phyloP scores from a whole-genome alignment of 2,329 filamentous ascomycete genomes.

The Fonsecaea pedrosoi region DNA sequence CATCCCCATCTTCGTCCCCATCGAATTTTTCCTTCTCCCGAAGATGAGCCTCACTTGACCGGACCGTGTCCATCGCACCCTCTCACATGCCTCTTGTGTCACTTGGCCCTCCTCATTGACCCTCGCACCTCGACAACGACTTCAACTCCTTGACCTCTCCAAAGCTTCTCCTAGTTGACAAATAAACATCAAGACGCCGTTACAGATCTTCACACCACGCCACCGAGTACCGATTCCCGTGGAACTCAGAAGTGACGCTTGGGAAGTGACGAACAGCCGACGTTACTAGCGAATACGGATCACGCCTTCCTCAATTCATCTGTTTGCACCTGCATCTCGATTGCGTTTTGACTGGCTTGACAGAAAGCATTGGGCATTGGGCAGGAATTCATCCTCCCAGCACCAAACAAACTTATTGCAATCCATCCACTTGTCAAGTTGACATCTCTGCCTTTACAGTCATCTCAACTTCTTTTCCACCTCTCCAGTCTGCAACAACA shows the following conservation, averaged over 20 bases:
- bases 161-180: neutral
- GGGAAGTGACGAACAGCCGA: neutral
- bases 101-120: neutral
- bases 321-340: neutral
- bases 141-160: neutral
- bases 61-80: neutral
- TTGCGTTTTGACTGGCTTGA: slow-evolving; percentile 1
- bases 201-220: neutral
- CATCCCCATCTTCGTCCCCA: neutral
- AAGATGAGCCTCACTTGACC: neutral
- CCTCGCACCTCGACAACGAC: neutral
- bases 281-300: neutral
- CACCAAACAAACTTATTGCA: neutral
- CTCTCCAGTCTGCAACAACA: neutral
- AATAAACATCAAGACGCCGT: neutral
- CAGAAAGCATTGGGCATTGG: neutral
- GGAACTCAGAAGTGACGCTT: neutral
- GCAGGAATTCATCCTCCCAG: neutral
- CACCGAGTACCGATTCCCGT: neutral
- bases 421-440: neutral
- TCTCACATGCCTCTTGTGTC: neutral
- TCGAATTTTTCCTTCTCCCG: neutral
- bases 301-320: slow-evolving; percentile 5
- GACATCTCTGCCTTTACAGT: neutral
- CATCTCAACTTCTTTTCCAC: neutral